Percentiles rank a stretch among this genome's conserved stretches.
Evolutionary conservation across 176 grass and related monocot genomes (phyloP).

Genomic region (Rhipidocladum racemiflorum): DNA sequence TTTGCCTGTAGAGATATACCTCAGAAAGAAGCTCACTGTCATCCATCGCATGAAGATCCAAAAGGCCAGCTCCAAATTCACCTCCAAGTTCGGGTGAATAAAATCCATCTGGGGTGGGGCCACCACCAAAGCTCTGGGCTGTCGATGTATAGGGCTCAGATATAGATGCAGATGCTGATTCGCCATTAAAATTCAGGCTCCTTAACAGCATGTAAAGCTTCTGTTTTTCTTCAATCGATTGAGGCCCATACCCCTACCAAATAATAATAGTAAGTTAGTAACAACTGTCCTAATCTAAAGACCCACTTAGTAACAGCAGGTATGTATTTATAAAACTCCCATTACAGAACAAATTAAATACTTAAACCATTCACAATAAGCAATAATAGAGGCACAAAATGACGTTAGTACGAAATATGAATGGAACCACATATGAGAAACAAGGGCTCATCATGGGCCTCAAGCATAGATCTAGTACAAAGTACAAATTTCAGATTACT

Average conservation of each 20-base stretch:
- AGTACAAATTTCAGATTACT: neutral
- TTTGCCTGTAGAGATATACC: constrained; percentile 38
- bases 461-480: neutral
- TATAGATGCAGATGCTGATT: constrained; percentile 43
- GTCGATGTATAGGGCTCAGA: constrained; percentile 66
- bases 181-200: constrained; percentile 80
- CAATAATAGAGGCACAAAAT: neutral
- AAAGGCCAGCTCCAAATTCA: constrained; percentile 94
- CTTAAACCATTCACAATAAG: neutral
- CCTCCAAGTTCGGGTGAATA: constrained; percentile 90
- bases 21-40: constrained; percentile 93
- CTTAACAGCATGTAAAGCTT: constrained; percentile 74
- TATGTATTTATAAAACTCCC: constrained; percentile 1
- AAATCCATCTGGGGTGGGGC: constrained; percentile 53
- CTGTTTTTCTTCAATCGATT: constrained; percentile 87
- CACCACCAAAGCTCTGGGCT: constrained; percentile 50
- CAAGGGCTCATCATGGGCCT: neutral
- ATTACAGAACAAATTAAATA: neutral
- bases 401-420: neutral
- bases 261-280: constrained; percentile 9
- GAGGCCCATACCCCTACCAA: constrained; percentile 86
- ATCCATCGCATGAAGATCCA: constrained; percentile 95
- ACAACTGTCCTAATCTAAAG: neutral
- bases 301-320: neutral
- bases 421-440: neutral